These are phyloP conservation scores for Suillus brevipes DNA, from an alignment of 768 basidiomycete species.

Conservation along the genomic window DNA sequence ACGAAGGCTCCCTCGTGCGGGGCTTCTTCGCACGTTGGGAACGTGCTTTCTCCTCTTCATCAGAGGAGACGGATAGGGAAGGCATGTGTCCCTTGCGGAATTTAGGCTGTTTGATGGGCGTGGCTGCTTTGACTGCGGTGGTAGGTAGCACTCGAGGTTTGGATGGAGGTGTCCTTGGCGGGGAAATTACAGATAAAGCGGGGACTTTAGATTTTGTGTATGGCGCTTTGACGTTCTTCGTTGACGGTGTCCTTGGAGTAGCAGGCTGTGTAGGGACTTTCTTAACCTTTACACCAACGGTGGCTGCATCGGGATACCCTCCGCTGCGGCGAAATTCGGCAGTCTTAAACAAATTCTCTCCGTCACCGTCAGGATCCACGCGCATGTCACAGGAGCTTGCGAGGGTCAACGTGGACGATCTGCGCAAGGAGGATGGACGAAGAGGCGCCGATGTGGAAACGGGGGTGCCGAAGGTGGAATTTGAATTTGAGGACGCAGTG, in stretches of 20 bases:
- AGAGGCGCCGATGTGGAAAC: slow-evolving; percentile 38
- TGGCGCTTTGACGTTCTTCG: slow-evolving; percentile 2
- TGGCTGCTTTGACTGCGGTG: slow-evolving; percentile 21
- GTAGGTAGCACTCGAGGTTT: slow-evolving; percentile 12
- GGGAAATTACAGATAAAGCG: not conserved
- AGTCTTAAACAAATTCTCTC: slow-evolving; percentile 13
- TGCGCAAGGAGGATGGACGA: slow-evolving; percentile 45
- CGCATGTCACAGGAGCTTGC: slow-evolving; percentile 22
- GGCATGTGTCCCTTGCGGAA: slow-evolving; percentile 36
- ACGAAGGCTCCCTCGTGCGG: slow-evolving; percentile 38
- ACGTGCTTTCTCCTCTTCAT: slow-evolving; percentile 74
- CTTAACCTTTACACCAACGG: slow-evolving; percentile 27
- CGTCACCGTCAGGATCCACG: slow-evolving; percentile 1
- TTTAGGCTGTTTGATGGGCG: slow-evolving; percentile 20
- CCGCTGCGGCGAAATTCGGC: slow-evolving; percentile 16
- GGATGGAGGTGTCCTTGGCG: slow-evolving; percentile 28
- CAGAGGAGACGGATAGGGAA: slow-evolving; percentile 59
- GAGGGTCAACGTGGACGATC: slow-evolving; percentile 34
- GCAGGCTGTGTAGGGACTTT: slow-evolving; percentile 55
- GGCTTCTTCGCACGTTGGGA: slow-evolving; percentile 63
- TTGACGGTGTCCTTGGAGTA: not conserved
- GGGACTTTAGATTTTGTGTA: slow-evolving; percentile 2
- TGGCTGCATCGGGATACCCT: slow-evolving; percentile 19
- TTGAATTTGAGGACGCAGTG: slow-evolving; percentile 30
- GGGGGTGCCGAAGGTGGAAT: slow-evolving; percentile 38